These are phyloP conservation scores for Carex cristatella DNA, from an alignment of 176 grass and related monocot genomes.

Conservation along the genomic window DNA sequence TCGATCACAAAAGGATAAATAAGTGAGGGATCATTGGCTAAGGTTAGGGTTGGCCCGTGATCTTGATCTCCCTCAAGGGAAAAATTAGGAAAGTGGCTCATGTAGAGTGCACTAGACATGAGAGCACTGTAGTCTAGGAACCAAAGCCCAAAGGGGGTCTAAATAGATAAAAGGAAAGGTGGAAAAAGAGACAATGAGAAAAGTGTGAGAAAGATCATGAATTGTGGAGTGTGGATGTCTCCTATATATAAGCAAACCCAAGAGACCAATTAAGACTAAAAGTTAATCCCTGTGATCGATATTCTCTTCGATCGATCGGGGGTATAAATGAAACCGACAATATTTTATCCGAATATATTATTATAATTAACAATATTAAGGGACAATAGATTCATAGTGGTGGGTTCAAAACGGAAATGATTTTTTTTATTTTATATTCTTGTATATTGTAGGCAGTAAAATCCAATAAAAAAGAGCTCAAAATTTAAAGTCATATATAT, in stretches of 20 bases:
- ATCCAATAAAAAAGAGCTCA: no score
- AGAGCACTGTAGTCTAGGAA: constrained; percentile 17
- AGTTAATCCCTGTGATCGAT: constrained; percentile 28
- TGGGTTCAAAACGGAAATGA: no score
- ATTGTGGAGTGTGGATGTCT: constrained; percentile 9
- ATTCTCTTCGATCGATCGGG: constrained; percentile 2
- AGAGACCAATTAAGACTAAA: constrained; percentile 30
- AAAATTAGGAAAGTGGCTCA: constrained; percentile 66
- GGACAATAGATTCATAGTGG: no score
- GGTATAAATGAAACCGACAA: background rate
- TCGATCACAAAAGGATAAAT: constrained; percentile 56
- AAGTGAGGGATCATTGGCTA: constrained; percentile 42
- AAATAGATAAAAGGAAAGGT: constrained; percentile 15
- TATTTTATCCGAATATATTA: background rate
- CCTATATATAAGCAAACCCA: constrained; percentile 69
- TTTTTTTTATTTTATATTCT: no score
- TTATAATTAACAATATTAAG: background rate
- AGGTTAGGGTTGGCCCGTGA: constrained; percentile 45
- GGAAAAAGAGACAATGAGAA: constrained; percentile 26
- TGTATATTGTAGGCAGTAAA: no score
- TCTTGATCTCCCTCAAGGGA: constrained; percentile 71
- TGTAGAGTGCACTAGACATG: constrained; percentile 59
- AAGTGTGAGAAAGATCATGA: constrained; percentile 35
- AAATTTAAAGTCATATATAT: no score
- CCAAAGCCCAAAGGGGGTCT: background rate